Evolutionary conservation across 208 protist genomes (phyloP), one percentile per base, ranked within the genome.

Genomic region (Blastocrithidia nonstop): DNA sequence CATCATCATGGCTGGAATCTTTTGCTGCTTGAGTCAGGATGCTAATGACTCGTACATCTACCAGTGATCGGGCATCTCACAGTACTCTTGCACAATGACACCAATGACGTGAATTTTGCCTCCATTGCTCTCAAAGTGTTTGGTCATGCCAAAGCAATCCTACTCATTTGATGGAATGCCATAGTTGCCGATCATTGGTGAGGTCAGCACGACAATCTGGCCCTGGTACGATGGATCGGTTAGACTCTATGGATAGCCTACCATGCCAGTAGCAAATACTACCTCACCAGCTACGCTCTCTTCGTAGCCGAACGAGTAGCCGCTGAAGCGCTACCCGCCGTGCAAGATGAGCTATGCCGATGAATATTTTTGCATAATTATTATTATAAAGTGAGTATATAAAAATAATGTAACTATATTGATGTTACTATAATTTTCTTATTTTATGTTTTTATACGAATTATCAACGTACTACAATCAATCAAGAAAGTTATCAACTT

Each of bases 101-200:
- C 66, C 95, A 48, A 78, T 79, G 20, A 89, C 80, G 55, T 94
- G 84, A 49, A 94, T 89, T 61, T 77, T 60, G 23, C 74, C 81
- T 40, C 71, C 57, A 19, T 82, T 60, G 19, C 90, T 97, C 63
- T 99, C 97, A 57, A 99, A 97, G 66, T 89, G 90, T 48, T 88
- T 79, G 15, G 88, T 88, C 39, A 99, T 48, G 32, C 95, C 95
- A 46, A 83, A 89, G 43, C 79, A 76, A 55, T 97, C 93, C 37
- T 76, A 70, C 38, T 92, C 75, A 26, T 85, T 50, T 3, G 65
- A 11, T 16, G 96, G 96, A 23, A 96, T 75, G 49, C 95, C 95
- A 57, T 98, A 98, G 78, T 98, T 99, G 44, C 95, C 95, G 29
- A 98, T 86, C 56, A 99, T 77, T 13, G 96, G 96, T 35, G 93